phyloP scores from a whole-genome alignment of 139 green algal species.

The Auxenochlorella pyrenoidosa region DNA sequence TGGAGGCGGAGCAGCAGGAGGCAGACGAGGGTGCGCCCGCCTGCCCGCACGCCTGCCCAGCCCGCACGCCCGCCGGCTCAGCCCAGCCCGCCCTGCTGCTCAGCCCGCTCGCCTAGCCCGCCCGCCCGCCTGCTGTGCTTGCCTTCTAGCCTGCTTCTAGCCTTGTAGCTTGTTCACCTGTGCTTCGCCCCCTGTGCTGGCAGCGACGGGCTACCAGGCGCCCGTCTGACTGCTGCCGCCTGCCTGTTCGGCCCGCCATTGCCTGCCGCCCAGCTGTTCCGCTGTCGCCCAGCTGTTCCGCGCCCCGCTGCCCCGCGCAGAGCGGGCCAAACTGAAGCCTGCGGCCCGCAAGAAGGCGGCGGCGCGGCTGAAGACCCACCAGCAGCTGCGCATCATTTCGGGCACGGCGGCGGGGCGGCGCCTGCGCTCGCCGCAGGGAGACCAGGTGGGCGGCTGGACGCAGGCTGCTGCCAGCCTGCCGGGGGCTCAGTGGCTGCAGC shows the following conservation, averaged over 20 bases:
- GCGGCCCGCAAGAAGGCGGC: conserved; percentile 35
- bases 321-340: conserved; percentile 47
- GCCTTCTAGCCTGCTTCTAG: too few relatives aligned
- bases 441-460: conserved; percentile 85
- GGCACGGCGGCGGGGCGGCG: conserved; percentile 57
- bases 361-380: conserved; percentile 59
- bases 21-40: conserved; percentile 1
- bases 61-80: neutral
- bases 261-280: neutral
- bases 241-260: too few relatives aligned
- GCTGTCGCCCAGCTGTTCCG: neutral
- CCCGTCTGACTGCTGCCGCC: too few relatives aligned
- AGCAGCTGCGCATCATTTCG: conserved; percentile 67
- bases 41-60: neutral
- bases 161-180: too few relatives aligned
- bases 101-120: too few relatives aligned
- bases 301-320: neutral
- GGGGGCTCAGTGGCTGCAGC: neutral
- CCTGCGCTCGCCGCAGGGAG: conserved; percentile 40
- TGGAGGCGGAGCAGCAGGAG: conserved; percentile 31
- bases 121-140: neutral
- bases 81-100: neutral
- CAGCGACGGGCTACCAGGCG: neutral
- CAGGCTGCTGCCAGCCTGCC: conserved; percentile 42
- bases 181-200: too few relatives aligned